A percentile compares a stretch with the other conserved stretches of the same genome.
These are phyloP conservation scores for Protomyces inouyei DNA, from an alignment of 1,139 yeast species.

Conservation along the genomic window DNA sequence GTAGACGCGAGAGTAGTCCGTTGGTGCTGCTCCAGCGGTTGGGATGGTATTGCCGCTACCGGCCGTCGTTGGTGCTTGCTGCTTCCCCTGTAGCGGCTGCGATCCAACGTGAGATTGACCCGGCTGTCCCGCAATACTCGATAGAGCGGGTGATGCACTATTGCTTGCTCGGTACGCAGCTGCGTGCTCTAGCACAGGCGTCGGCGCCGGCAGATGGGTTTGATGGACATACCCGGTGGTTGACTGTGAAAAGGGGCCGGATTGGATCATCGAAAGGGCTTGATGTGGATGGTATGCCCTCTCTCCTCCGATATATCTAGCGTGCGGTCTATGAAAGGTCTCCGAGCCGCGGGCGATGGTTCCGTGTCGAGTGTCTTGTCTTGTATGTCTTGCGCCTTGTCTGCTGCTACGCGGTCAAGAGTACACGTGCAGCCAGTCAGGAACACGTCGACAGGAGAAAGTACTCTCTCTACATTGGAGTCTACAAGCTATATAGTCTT, in stretches of 20 bases:
- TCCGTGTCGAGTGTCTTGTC: too few species aligned
- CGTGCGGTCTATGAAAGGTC: too few species aligned
- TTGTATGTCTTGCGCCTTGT: too few species aligned
- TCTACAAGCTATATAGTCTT: too few species aligned
- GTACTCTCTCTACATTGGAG: too few species aligned
- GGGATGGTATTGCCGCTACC: slow-evolving; percentile 1
- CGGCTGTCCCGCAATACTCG: background rate
- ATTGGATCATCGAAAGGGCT: slow-evolving; percentile 11
- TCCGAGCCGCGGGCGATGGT: too few species aligned
- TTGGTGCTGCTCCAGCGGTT: background rate
- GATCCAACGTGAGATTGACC: background rate
- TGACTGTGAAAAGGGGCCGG: slow-evolving; percentile 22
- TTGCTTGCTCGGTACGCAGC: background rate
- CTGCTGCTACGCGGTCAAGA: too few species aligned
- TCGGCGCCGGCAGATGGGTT: slow-evolving; percentile 18
- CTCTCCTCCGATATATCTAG: too few species aligned
- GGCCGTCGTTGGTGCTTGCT: background rate
- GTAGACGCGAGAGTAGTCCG: slow-evolving; percentile 76
- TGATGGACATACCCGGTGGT: slow-evolving; percentile 16
- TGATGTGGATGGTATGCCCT: too few species aligned
- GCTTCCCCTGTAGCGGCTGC: background rate
- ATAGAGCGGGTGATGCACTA: background rate
- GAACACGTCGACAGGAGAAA: too few species aligned
- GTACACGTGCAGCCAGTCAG: too few species aligned
- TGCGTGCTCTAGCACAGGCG: background rate